Percentiles rank a stretch among this genome's conserved stretches.
phyloP scores from a whole-genome alignment of 257 asterid genomes.

The Penstemon barbatus region DNA sequence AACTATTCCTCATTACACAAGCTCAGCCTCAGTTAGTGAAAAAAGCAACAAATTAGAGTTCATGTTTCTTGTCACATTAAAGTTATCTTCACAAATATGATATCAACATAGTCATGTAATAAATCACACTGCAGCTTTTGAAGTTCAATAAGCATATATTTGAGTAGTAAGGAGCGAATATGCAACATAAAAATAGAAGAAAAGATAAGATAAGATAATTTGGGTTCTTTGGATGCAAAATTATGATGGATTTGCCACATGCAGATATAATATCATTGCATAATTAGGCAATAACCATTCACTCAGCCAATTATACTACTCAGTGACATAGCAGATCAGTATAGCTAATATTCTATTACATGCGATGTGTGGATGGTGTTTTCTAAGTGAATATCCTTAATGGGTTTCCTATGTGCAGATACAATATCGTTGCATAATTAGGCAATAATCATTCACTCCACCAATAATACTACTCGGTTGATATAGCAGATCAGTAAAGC shows the following conservation, averaged over 20 bases:
- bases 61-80: background rate
- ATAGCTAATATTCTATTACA: background rate
- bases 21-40: constrained; percentile 1
- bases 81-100: background rate
- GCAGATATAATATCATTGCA: background rate
- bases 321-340: constrained; percentile 16
- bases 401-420: background rate
- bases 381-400: constrained; percentile 10
- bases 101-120: background rate
- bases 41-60: background rate
- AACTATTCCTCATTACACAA: constrained; percentile 13
- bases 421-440: background rate
- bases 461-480: constrained; percentile 17
- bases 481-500: constrained; percentile 8
- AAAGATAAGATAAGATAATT: background rate
- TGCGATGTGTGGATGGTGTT: constrained; percentile 1
- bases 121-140: background rate
- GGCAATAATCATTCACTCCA: background rate
- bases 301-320: constrained; percentile 8
- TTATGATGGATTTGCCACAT: background rate
- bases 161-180: background rate
- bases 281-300: constrained; percentile 3
- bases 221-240: constrained; percentile 8
- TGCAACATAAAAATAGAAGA: constrained; percentile 7
- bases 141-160: background rate